Evolutionary conservation across 164 flowering plant genomes (phyloP).

Genomic region (Liriodendron chinense): DNA sequence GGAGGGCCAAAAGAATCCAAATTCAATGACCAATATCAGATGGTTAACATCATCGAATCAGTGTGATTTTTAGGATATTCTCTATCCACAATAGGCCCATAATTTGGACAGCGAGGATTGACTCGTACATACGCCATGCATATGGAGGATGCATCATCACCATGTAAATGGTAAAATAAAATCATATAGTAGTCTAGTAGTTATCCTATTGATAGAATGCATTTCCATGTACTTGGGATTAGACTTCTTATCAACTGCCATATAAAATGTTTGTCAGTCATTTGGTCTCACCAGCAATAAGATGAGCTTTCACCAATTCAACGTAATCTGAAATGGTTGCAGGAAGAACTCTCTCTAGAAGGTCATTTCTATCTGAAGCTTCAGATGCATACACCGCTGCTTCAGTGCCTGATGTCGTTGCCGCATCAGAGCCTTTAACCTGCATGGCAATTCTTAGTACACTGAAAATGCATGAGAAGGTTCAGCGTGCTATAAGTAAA

Average conservation of each 20-base stretch:
- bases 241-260: no score
- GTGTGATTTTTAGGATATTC: not conserved
- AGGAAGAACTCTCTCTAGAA: slow-evolving; percentile 82
- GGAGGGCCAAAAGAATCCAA: not conserved
- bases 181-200: no score
- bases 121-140: no score
- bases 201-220: no score
- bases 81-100: not conserved
- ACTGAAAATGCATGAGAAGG: slow-evolving; percentile 2
- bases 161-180: no score
- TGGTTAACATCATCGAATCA: not conserved
- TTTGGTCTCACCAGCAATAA: slow-evolving; percentile 59
- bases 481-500: not conserved
- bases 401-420: slow-evolving; percentile 79
- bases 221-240: no score
- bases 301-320: slow-evolving; percentile 77
- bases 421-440: slow-evolving; percentile 95
- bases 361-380: slow-evolving; percentile 86
- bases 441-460: slow-evolving; percentile 20
- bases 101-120: no score
- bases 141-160: no score
- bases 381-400: slow-evolving; percentile 91
- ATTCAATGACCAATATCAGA: not conserved
- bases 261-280: no score
- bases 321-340: slow-evolving; percentile 77